A percentile compares a stretch with the other conserved stretches of the same genome.
phyloP scores from a whole-genome alignment of 2,329 filamentous ascomycete genomes.

The Claviceps africana region DNA sequence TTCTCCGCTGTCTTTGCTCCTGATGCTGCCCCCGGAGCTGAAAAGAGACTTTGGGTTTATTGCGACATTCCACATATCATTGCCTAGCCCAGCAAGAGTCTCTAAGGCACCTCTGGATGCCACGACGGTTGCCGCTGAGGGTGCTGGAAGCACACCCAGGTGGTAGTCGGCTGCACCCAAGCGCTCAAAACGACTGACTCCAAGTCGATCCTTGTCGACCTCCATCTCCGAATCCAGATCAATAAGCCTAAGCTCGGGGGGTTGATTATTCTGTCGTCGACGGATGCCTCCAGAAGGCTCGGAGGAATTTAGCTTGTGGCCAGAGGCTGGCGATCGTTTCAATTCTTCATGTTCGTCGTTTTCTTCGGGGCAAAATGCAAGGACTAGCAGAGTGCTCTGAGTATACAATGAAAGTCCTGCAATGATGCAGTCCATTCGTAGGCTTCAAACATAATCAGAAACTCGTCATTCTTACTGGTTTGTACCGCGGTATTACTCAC shows the following conservation, averaged over 20 bases:
- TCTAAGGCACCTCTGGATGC: slow-evolving; percentile 61
- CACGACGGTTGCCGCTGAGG: slow-evolving; percentile 47
- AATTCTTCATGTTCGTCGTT: slow-evolving; percentile 40
- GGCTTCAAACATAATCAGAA: slow-evolving; percentile 29
- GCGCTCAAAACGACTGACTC: slow-evolving; percentile 73
- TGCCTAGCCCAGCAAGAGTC: slow-evolving; percentile 54
- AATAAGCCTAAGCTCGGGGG: slow-evolving; percentile 82
- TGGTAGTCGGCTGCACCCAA: slow-evolving; percentile 87
- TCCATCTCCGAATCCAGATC: slow-evolving; percentile 78
- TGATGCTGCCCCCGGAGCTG: slow-evolving; percentile 69
- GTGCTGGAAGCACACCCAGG: slow-evolving; percentile 67
- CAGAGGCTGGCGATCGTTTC: slow-evolving; percentile 12
- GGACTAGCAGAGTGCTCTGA: slow-evolving; percentile 74
- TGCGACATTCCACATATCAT: slow-evolving; percentile 80
- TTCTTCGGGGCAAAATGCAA: slow-evolving; percentile 75
- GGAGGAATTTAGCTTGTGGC: slow-evolving; percentile 29
- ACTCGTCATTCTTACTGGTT: neutral
- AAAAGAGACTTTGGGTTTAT: slow-evolving; percentile 80
- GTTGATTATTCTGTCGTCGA: slow-evolving; percentile 63
- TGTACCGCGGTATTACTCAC: slow-evolving; percentile 37
- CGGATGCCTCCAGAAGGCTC: slow-evolving; percentile 52
- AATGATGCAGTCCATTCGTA: slow-evolving; percentile 95
- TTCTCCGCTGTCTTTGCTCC: slow-evolving; percentile 46
- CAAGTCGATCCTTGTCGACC: slow-evolving; percentile 73
- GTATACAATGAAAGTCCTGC: slow-evolving; percentile 96